phyloP scores from a whole-genome alignment of 768 basidiomycete species.

The Melanogaster broomeanus region DNA sequence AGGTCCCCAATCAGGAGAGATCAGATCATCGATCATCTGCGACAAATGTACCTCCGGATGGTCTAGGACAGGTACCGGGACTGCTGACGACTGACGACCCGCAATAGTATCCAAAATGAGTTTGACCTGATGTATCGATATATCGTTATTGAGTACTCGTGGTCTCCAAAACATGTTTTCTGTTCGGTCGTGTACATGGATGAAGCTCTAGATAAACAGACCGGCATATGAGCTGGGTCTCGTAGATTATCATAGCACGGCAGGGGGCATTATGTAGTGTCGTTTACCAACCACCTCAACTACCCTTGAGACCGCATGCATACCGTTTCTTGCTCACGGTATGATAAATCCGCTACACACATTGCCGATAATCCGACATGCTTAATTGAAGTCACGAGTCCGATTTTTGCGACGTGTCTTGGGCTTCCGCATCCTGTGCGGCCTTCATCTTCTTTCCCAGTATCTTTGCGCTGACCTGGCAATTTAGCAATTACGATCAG shows the following conservation, averaged over 20 bases:
- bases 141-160: constrained; percentile 22
- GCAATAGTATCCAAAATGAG: constrained; percentile 24
- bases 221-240: constrained; percentile 30
- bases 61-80: constrained; percentile 28
- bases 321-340: constrained; percentile 5
- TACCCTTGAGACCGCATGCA: constrained; percentile 14
- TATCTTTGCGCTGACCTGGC: constrained; percentile 80
- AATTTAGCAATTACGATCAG: constrained; percentile 14
- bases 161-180: constrained; percentile 16
- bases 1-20: constrained; percentile 13
- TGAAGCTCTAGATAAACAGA: constrained; percentile 21
- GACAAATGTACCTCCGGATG: constrained; percentile 13
- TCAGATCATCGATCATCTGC: constrained; percentile 17
- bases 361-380: constrained; percentile 7
- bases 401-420: constrained; percentile 33
- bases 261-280: constrained; percentile 4
- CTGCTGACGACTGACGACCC: constrained; percentile 7
- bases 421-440: constrained; percentile 33
- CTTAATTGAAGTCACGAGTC: constrained; percentile 25
- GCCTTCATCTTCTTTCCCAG: constrained; percentile 61
- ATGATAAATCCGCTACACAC: constrained; percentile 16
- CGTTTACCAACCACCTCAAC: constrained; percentile 6
- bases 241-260: constrained; percentile 12
- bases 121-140: constrained; percentile 13
- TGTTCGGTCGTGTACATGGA: constrained; percentile 15